A percentile compares a stretch with the other conserved stretches of the same genome.
These are phyloP conservation scores for Cercospora citrullina DNA, from an alignment of 2,329 filamentous ascomycete genomes.

Conservation along the genomic window DNA sequence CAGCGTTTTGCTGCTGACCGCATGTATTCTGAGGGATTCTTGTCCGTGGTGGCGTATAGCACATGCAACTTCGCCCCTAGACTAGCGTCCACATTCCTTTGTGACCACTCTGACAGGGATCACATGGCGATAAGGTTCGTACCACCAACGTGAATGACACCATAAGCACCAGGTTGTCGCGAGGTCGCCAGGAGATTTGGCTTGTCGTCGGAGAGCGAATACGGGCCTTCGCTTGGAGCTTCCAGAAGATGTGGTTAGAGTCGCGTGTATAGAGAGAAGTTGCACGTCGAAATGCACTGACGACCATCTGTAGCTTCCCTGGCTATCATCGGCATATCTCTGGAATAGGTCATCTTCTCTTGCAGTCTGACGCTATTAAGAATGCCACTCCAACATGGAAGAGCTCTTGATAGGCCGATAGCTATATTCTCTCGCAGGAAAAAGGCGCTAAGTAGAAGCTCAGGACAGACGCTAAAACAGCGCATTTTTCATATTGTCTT, in stretches of 20 bases:
- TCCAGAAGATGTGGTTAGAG: background rate
- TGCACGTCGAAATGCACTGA: background rate
- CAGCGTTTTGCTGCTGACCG: background rate
- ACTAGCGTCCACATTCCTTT: conserved; percentile 1
- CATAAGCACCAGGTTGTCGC: background rate
- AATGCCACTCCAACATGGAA: background rate
- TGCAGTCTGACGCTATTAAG: conserved; percentile 3
- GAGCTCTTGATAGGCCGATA: conserved; percentile 8
- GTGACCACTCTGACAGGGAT: background rate
- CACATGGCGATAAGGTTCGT: conserved; percentile 9
- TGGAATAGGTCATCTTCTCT: conserved; percentile 5
- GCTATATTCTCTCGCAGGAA: conserved; percentile 1
- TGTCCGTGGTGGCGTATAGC: conserved; percentile 8
- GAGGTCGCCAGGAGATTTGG: background rate
- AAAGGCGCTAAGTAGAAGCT: background rate
- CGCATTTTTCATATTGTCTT: background rate
- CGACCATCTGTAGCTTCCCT: background rate
- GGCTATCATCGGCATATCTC: background rate
- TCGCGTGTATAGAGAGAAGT: background rate
- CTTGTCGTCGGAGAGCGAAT: background rate
- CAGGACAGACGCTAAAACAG: background rate
- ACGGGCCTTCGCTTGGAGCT: background rate
- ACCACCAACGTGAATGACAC: background rate
- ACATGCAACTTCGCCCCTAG: conserved; percentile 8
- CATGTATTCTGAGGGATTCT: conserved; percentile 1